Evolutionary conservation across 139 green algal genomes (phyloP).

Genomic region (Coelastrella sp.): DNA sequence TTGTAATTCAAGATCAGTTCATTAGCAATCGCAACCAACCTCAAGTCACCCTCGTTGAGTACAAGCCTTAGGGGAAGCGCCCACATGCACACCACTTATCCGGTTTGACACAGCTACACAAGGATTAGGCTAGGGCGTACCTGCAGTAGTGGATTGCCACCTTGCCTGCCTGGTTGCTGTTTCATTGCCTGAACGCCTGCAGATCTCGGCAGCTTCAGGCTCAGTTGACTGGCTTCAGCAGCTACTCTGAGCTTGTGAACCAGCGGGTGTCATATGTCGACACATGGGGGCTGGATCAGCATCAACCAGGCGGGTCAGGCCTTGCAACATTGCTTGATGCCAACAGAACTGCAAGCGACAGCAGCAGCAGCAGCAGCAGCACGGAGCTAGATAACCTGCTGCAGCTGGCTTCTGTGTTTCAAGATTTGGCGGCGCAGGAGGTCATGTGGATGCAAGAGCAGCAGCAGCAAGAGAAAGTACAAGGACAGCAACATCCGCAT

Average conservation of each 20-base stretch:
- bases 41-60: no score
- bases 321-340: no score
- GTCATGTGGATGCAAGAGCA: neutral
- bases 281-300: no score
- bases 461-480: neutral
- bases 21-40: no score
- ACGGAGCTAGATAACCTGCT: neutral
- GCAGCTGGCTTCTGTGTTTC: constrained; percentile 13
- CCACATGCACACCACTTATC: no score
- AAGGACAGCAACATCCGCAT: neutral
- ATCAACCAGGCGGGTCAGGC: no score
- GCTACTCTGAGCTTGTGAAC: neutral
- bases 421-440: constrained; percentile 5
- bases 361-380: neutral
- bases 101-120: no score
- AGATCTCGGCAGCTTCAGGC: constrained; percentile 24
- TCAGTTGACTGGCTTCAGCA: neutral
- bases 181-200: neutral
- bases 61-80: no score
- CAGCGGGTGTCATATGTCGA: neutral
- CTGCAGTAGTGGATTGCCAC: neutral
- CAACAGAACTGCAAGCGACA: neutral
- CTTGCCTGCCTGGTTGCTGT: no score
- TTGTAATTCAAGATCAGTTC: no score
- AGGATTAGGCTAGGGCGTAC: no score